Evolutionary conservation across 148 eudicot genomes (phyloP).

Genomic region (Fagopyrum esculentum): DNA sequence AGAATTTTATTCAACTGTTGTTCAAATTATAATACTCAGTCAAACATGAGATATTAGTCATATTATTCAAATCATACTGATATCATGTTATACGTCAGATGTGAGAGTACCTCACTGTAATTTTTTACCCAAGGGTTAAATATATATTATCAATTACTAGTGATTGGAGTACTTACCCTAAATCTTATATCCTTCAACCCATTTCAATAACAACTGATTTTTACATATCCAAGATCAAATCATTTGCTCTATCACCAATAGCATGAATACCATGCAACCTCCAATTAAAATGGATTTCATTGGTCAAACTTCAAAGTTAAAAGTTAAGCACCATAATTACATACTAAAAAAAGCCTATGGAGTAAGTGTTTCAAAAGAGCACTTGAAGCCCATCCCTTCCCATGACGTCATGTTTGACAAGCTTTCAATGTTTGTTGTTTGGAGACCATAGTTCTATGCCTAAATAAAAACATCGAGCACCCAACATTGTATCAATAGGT

Average conservation of each 20-base stretch:
- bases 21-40: not conserved
- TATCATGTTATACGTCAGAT: not conserved
- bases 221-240: constrained; percentile 74
- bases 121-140: not conserved
- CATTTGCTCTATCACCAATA: constrained; percentile 93
- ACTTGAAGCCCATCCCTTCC: constrained; percentile 87
- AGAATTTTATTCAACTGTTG: not conserved
- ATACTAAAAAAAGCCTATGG: not conserved
- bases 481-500: not conserved
- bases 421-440: constrained; percentile 54
- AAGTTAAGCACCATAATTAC: not conserved
- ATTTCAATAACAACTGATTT: constrained; percentile 51
- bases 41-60: not conserved
- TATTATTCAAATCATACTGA: not conserved
- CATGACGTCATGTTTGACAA: constrained; percentile 58
- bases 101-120: not conserved
- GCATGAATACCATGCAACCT: constrained; percentile 85
- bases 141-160: not conserved
- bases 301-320: not conserved
- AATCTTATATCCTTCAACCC: constrained; percentile 78
- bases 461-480: constrained; percentile 22
- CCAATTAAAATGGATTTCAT: constrained; percentile 12
- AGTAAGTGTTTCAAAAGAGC: constrained; percentile 12
- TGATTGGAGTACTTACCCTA: constrained; percentile 40
- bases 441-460: constrained; percentile 83